Percentiles rank a stretch among this genome's conserved stretches.
Evolutionary conservation across 768 basidiomycete genomes (phyloP).

Genomic region (Podaxis sp.): DNA sequence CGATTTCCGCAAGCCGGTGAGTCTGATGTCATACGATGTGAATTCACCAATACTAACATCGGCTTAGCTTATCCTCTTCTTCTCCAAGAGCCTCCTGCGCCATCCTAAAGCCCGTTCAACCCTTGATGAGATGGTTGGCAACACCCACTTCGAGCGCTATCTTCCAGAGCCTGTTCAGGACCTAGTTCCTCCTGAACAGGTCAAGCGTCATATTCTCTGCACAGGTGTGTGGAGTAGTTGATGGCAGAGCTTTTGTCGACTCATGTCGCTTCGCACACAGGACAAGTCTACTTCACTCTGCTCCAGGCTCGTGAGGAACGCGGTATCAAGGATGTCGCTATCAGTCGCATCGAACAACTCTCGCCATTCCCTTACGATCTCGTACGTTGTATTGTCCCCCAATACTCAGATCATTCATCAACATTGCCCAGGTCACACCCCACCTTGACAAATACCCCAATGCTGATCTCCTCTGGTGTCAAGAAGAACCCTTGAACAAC

Average conservation of each 20-base stretch:
- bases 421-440: conserved; percentile 65
- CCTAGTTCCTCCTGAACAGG: conserved; percentile 78
- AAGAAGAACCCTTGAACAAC: conserved; percentile 97
- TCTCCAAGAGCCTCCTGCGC: conserved; percentile 94
- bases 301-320: conserved; percentile 87
- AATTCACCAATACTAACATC: background rate
- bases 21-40: conserved; percentile 18
- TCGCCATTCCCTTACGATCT: conserved; percentile 98
- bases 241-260: background rate
- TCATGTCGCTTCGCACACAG: conserved; percentile 30
- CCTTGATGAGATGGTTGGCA: conserved; percentile 84
- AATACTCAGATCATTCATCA: background rate
- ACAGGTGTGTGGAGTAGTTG: conserved; percentile 45
- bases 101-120: conserved; percentile 90
- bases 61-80: conserved; percentile 83
- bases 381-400: conserved; percentile 31
- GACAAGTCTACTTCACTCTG: conserved; percentile 93
- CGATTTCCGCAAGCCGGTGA: conserved; percentile 95
- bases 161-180: conserved; percentile 79
- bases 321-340: conserved; percentile 90
- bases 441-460: conserved; percentile 97
- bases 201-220: conserved; percentile 91
- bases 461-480: conserved; percentile 90
- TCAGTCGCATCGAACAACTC: conserved; percentile 92
- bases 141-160: conserved; percentile 92